Percentiles rank a stretch among this genome's conserved stretches.
Evolutionary conservation across 169 alveolate species (phyloP).

Genomic region (Haemoproteus tartakovskyi): DNA sequence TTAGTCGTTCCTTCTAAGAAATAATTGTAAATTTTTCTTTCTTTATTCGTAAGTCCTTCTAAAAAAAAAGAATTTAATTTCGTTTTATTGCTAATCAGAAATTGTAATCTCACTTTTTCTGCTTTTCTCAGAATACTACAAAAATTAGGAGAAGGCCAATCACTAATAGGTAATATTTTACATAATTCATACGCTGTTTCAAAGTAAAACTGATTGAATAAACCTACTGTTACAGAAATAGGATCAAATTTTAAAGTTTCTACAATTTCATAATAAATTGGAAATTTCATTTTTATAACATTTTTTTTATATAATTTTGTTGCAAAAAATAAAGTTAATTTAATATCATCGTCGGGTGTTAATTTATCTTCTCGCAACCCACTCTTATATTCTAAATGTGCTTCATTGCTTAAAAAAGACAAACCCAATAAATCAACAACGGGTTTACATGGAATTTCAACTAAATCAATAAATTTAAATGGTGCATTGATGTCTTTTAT

Average conservation of each 20-base stretch:
- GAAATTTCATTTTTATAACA: conserved; percentile 49
- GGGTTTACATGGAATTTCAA: conserved; percentile 60
- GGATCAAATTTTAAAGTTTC: conserved; percentile 63
- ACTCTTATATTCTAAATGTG: conserved; percentile 56
- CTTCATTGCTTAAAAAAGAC: conserved; percentile 54
- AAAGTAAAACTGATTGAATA: conserved; percentile 60
- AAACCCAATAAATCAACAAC: conserved; percentile 51
- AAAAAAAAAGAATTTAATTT: conserved; percentile 57
- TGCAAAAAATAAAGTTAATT: conserved; percentile 53
- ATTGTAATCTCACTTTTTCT: conserved; percentile 61
- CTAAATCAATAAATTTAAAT: conserved; percentile 56
- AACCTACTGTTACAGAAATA: conserved; percentile 49
- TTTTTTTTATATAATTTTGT: conserved; percentile 56
- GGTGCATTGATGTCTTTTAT: conserved; percentile 58
- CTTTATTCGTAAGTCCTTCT: conserved; percentile 64
- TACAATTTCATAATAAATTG: conserved; percentile 55
- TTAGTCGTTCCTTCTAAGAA: conserved; percentile 60
- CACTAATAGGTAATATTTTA: conserved; percentile 41
- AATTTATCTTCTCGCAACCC: conserved; percentile 59
- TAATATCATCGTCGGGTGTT: conserved; percentile 45
- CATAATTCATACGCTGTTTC: conserved; percentile 64
- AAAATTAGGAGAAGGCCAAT: conserved; percentile 63
- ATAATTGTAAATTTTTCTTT: conserved; percentile 58
- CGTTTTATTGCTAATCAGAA: conserved; percentile 44
- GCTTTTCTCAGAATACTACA: conserved; percentile 59